A percentile compares a stretch with the other conserved stretches of the same genome.
phyloP scores from a whole-genome alignment of 371 early-diverging fungal genomes.

The Nosema granulosis region DNA sequence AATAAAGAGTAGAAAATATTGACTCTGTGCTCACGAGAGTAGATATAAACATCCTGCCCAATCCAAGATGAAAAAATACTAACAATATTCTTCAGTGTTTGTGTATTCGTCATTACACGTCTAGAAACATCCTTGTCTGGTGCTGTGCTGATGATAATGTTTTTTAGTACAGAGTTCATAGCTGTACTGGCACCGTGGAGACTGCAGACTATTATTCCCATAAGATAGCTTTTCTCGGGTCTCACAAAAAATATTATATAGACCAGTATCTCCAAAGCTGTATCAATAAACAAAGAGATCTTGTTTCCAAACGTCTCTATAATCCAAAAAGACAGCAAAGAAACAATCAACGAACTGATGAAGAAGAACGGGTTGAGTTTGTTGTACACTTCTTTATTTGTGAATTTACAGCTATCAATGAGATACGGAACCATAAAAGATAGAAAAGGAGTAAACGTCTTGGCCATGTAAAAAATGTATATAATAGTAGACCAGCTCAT shows the following conservation, averaged over 20 bases:
- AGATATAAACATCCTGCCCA: slow-evolving; percentile 58
- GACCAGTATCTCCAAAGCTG: slow-evolving; percentile 44
- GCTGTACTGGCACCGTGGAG: slow-evolving; percentile 43
- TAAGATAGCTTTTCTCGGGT: slow-evolving; percentile 28
- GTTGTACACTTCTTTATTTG: slow-evolving; percentile 58
- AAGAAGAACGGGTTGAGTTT: slow-evolving; percentile 57
- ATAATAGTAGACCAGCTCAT: slow-evolving; percentile 1
- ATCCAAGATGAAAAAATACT: slow-evolving; percentile 55
- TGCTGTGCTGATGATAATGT: slow-evolving; percentile 42
- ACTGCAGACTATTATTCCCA: slow-evolving; percentile 34
- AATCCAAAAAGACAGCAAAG: slow-evolving; percentile 48
- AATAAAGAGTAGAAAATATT: slow-evolving; percentile 42
- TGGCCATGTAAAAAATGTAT: slow-evolving; percentile 31
- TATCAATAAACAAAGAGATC: slow-evolving; percentile 42
- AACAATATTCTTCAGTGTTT: slow-evolving; percentile 44
- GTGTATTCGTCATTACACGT: slow-evolving; percentile 20
- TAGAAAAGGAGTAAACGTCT: slow-evolving; percentile 58
- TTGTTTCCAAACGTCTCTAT: slow-evolving; percentile 43
- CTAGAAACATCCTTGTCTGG: slow-evolving; percentile 29
- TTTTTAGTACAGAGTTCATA: slow-evolving; percentile 45
- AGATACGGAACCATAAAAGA: slow-evolving; percentile 61
- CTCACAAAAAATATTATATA: slow-evolving; percentile 48
- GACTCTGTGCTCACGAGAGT: slow-evolving; percentile 28
- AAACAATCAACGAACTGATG: slow-evolving; percentile 46
- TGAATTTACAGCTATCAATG: slow-evolving; percentile 57